Base-by-base conservation (phyloP, 768 basidiomycete species). In the Cystofilobasidium bisporidii region DNA sequence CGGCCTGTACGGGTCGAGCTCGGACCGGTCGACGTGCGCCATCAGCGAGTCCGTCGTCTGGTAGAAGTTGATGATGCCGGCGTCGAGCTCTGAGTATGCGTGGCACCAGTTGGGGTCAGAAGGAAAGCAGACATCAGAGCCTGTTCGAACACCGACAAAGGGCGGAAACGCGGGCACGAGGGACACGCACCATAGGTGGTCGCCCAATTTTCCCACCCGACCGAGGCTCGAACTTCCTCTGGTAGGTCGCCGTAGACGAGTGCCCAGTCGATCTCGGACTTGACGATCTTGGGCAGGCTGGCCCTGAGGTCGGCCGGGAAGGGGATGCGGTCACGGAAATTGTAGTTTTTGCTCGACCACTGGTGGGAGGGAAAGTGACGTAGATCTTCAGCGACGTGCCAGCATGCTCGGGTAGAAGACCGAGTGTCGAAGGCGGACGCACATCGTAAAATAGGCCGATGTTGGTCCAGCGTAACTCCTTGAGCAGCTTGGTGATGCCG, bases 1-100 rank as follows among this genome's bases (percentile, higher is more conserved):
- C 0, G 94, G 94, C 0, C 90, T 86, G 6, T 89, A 89, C 2
- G 90, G 85, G 72, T 92, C 94, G 12, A 94, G 82, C 78, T 99
- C 94, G 26, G 93, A 91, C 24, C 89, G 87, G 76, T 99, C 94
- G n/a, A 96, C 90, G 76, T 99, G 94, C 0, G 84, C 94, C 87
- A 97, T 97, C 24, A 99, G 83, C 0, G 91, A 89, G 71, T 98
- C 92, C 77, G 86, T 87, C 55, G 81, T 82, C 76, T 92, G 89
- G 74, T 96, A 97, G 74, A 92, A 96, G 75, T 98, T 98, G 63
- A 96, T 87, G 61, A 98, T 96, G 11, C 93, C 94, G 15, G 92
- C 93, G 73, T 99, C 94, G 4, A 93, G 91, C 74, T 88, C 91
- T 93, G 71, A n/a, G n/a, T n/a, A n/a, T n/a, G n/a, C n/a, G n/a